Base-by-base conservation (phyloP, 164 flowering plant genomes). In the Litsea cubeba region DNA sequence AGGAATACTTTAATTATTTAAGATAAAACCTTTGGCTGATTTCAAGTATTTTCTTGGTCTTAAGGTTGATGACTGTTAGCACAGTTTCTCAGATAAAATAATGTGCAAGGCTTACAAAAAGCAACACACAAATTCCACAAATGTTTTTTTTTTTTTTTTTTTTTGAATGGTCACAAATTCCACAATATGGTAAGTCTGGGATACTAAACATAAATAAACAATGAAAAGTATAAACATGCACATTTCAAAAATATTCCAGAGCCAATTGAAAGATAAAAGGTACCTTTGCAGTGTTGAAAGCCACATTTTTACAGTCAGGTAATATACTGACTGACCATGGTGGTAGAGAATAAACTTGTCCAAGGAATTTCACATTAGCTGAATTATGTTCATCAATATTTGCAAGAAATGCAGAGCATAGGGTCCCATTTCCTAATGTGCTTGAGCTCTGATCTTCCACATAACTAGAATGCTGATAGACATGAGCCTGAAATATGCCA, bases 291-390 rank as follows among this genome's bases (percentile, higher is more conserved):
- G 95, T 91, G 84, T 88, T 92, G 84, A 85, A 92, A 50, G 88
- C 98, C 20, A 79, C 74, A 73, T 85, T 85, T 77, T 77, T 80
- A 86, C 98, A 94, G 79, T 92, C 95, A 58, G 97, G 97, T 70
- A 94, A 76, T 72, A 94, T 88, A 76, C 95, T 94, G 76, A 94
- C 98, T 60, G 98, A 92, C 98, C 98, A 94, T 18, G 98, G 91
- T 70, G 98, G 97, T 78, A 94, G 80, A 40, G 76, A 82, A 79
- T 88, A 92, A 67, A 72, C 68, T 74, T 83, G 86, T 46, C 91
- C 95, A 73, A 54, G 83, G 76, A 94, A 89, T 63, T 77, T 83
- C 71, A 94, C 95, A 32, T 75, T 67, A 62, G 83, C 92, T 46
- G 81, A 65, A 50, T 74, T 85, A 76, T 69, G 86, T 75, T 86